Base-by-base conservation (phyloP, 2,329 filamentous ascomycete species). In the Rhynchosporium secalis region DNA sequence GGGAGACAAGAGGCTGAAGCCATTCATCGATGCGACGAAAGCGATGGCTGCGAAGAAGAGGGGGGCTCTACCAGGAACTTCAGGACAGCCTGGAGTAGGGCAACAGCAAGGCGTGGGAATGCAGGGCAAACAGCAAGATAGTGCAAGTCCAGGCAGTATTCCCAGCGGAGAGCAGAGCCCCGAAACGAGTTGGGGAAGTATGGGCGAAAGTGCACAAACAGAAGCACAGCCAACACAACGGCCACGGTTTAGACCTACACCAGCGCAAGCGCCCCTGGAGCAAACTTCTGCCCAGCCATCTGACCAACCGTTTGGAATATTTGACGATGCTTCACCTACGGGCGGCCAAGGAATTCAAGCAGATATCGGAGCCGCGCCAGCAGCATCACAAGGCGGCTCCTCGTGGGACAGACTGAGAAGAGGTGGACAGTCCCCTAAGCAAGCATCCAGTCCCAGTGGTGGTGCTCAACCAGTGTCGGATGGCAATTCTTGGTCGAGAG, bases 331-430 rank as follows among this genome's bases (percentile, higher is more conserved):
- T 20, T 73, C 72, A 29, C 69, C 71, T n/a, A 70, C 70, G 1
- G 64, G 65, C 20, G 67, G 67, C 20, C 66, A 66, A 38, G 68
- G 64, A 3, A 61, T 69, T 26, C 38, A 55, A 8, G 58, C 62
- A 20, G 65, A 69, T 48, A 51, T 51, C 7, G 33, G 57, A 52
- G 63, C 61, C 8, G 38, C 29, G 10, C 43, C 62, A 61, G 57
- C 56, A 51, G 31, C 52, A 62, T 36, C 59, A 15, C 54, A 31
- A 38, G 49, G 47, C 33, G 72, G 67, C 3, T 75, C 72, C 43
- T 69, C 70, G n/a, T 75, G 73, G 73, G 73, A 75, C 1, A 69
- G 70, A 51, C 51, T 75, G 57, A 65, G 73, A 47, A 66, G 66
- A 48, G 69, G 71, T 13, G 61, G 64, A 45, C 64, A 56, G 28